These are phyloP conservation scores for Hyaloscypha finlandica DNA, from an alignment of 495 filamentous ascomycete species.

Conservation along the genomic window DNA sequence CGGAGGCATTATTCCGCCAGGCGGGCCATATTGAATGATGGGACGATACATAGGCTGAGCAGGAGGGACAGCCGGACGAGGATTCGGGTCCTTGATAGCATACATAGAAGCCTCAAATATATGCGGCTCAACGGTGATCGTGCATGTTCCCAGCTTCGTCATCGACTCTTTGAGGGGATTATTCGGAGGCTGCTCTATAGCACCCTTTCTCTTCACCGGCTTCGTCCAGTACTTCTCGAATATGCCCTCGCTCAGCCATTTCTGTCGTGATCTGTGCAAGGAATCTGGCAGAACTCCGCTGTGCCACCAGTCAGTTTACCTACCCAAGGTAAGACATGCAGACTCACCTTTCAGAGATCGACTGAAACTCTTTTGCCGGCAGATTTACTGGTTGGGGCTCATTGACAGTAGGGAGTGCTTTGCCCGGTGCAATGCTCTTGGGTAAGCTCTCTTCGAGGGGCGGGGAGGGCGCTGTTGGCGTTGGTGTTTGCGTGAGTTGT, in stretches of 20 bases:
- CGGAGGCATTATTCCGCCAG: conserved; percentile 58
- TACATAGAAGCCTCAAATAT: conserved; percentile 86
- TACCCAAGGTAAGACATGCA: background rate
- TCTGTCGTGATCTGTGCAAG: conserved; percentile 78
- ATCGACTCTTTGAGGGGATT: conserved; percentile 88
- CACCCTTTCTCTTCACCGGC: conserved; percentile 77
- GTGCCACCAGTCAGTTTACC: background rate
- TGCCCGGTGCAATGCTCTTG: conserved; percentile 60
- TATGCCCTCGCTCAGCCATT: conserved; percentile 79
- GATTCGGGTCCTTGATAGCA: conserved; percentile 72
- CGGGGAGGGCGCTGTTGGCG: conserved; percentile 37
- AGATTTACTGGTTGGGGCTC: conserved; percentile 67
- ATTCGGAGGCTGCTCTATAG: conserved; percentile 64
- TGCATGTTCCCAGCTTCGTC: conserved; percentile 76
- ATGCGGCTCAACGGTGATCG: conserved; percentile 87
- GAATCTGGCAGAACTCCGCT: conserved; percentile 86
- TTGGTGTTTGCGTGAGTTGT: conserved; percentile 31
- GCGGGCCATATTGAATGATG: conserved; percentile 71
- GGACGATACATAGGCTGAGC: conserved; percentile 49
- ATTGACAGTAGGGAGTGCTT: conserved; percentile 73
- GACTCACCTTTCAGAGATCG: conserved; percentile 75
- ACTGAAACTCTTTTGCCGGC: conserved; percentile 71
- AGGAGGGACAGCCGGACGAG: conserved; percentile 44
- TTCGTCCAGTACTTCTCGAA: conserved; percentile 96
- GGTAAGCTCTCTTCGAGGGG: conserved; percentile 61